Percentiles rank a stretch among this genome's conserved stretches.
Evolutionary conservation across 2,329 filamentous ascomycete genomes (phyloP).

Genomic region (Tothia fuscella): DNA sequence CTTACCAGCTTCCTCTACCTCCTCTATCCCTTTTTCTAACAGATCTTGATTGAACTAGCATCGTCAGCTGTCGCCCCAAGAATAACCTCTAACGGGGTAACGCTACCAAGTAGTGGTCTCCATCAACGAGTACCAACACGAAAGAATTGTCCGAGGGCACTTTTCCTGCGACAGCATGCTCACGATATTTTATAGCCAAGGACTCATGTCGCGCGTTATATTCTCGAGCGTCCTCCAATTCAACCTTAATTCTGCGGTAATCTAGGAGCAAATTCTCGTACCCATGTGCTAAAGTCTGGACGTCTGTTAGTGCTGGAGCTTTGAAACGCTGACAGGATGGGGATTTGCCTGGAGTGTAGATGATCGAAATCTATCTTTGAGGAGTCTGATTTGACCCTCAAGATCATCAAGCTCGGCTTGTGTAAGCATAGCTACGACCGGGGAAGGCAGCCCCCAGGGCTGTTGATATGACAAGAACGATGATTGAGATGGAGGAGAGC

Average conservation of each 20-base stretch:
- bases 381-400: too few relatives aligned
- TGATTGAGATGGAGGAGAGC: too few relatives aligned
- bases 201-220: conserved; percentile 44
- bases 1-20: background rate
- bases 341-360: too few relatives aligned
- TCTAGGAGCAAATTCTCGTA: conserved; percentile 38
- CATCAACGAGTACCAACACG: conserved; percentile 49
- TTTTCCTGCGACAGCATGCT: conserved; percentile 10
- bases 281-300: conserved; percentile 22
- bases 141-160: conserved; percentile 42
- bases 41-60: background rate
- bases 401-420: too few relatives aligned
- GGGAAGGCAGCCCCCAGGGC: too few relatives aligned
- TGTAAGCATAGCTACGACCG: too few relatives aligned
- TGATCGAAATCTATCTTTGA: too few relatives aligned
- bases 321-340: too few relatives aligned
- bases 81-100: too few relatives aligned
- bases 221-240: conserved; percentile 46
- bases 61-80: background rate
- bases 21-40: background rate
- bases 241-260: conserved; percentile 44
- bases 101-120: conserved; percentile 42
- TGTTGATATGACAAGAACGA: too few relatives aligned
- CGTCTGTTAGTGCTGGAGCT: too few relatives aligned
- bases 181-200: conserved; percentile 31